Evolutionary conservation across 192 early-diverging fungal genomes (phyloP).

Genomic region (Linnemannia elongata): DNA sequence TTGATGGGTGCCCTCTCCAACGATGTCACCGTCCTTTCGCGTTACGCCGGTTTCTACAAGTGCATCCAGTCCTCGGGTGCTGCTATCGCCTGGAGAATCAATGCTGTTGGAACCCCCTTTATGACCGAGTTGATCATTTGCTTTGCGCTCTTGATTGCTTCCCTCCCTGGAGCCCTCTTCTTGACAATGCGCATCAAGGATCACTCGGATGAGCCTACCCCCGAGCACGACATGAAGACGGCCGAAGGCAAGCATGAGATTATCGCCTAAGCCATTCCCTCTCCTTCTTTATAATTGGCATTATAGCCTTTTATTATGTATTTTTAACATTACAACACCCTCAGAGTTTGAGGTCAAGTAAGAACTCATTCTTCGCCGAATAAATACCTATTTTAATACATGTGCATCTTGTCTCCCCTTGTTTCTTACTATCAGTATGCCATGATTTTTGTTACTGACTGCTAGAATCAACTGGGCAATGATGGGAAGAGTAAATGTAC

Average conservation of each 20-base stretch:
- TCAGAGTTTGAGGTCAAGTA: neutral
- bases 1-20: conserved; percentile 86
- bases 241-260: conserved; percentile 7
- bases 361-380: neutral
- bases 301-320: neutral
- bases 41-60: conserved; percentile 90
- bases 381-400: neutral
- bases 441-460: too few species aligned
- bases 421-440: neutral
- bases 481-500: too few species aligned
- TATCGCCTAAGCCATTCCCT: neutral
- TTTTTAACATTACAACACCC: neutral
- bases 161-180: conserved; percentile 41
- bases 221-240: conserved; percentile 8
- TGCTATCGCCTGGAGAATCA: conserved; percentile 78
- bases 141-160: conserved; percentile 36
- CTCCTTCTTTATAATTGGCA: neutral
- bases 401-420: too few species aligned
- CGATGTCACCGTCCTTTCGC: conserved; percentile 76
- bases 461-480: too few species aligned
- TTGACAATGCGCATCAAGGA: conserved; percentile 46
- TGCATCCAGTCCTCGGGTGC: conserved; percentile 83
- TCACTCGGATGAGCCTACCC: conserved; percentile 8
- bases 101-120: conserved; percentile 52
- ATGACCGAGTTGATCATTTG: conserved; percentile 50